Evolutionary conservation across 2,329 filamentous ascomycete species (phyloP).

Genomic region (Grosmannia clavigera): DNA sequence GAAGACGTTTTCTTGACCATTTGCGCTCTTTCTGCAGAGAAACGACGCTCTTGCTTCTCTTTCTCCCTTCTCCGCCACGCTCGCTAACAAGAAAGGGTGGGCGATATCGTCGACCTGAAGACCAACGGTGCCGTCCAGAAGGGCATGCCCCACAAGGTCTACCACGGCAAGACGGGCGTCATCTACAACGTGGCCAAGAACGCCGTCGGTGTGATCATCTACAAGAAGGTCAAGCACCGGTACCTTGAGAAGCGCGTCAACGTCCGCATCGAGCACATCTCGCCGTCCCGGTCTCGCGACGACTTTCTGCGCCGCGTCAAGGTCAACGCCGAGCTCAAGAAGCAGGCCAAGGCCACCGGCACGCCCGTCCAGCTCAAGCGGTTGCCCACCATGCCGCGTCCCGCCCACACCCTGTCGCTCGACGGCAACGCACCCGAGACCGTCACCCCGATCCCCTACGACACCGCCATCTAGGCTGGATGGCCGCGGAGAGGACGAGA

Average conservation of each 20-base stretch:
- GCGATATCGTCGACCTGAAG: conserved; percentile 98
- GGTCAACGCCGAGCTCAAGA: conserved; percentile 85
- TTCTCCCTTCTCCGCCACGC: too few species aligned
- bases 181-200: conserved; percentile 99
- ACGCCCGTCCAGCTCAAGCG: conserved; percentile 87
- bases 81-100: conserved; percentile 47
- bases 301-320: conserved; percentile 96
- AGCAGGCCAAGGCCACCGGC: conserved; percentile 83
- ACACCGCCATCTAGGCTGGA: conserved; percentile 76
- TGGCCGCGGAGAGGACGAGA: not conserved
- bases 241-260: conserved; percentile 99
- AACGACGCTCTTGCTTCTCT: not conserved
- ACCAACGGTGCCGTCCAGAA: conserved; percentile 97
- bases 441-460: conserved; percentile 56
- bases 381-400: conserved; percentile 67
- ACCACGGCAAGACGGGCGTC: conserved; percentile 98
- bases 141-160: conserved; percentile 99
- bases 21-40: too few species aligned
- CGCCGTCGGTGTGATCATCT: conserved; percentile 95
- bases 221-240: conserved; percentile 98
- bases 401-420: conserved; percentile 47
- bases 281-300: conserved; percentile 86
- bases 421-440: conserved; percentile 17
- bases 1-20: not conserved
- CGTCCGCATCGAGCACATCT: conserved; percentile 95